Percentiles rank a stretch among this genome's conserved stretches.
Conservation (phyloP, 768 basidiomycete species). For the Trametes meyenii region DNA sequence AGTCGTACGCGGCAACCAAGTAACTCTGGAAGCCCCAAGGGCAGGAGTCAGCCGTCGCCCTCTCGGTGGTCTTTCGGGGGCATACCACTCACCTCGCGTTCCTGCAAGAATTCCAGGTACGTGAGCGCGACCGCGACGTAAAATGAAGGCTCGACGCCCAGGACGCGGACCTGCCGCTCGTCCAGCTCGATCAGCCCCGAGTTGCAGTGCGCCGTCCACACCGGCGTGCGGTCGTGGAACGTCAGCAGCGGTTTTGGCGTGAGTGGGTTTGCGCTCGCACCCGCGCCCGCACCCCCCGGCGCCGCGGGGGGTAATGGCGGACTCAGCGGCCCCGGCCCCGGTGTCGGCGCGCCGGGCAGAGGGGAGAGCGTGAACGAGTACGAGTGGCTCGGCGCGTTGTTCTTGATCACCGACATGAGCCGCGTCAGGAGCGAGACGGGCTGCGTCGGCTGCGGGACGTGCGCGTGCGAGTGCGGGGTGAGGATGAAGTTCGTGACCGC, state of each 20-base stretch:
- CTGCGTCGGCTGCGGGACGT: conserved; percentile 24
- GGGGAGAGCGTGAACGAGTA: conserved; percentile 62
- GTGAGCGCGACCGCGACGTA: conserved; percentile 77
- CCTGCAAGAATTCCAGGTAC: conserved; percentile 76
- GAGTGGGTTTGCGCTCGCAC: conserved; percentile 19
- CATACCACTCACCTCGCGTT: conserved; percentile 63
- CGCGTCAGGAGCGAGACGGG: conserved; percentile 31
- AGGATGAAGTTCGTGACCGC: conserved; percentile 36
- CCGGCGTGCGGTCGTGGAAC: conserved; percentile 74
- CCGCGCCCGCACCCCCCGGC: neutral
- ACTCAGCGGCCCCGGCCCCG: conserved; percentile 17
- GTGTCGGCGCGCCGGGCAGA: conserved; percentile 29
- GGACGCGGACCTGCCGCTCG: conserved; percentile 49
- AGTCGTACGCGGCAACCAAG: conserved; percentile 36
- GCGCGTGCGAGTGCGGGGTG: conserved; percentile 33
- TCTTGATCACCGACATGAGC: conserved; percentile 34
- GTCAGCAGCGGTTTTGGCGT: conserved; percentile 54
- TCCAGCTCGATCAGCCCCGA: conserved; percentile 71
- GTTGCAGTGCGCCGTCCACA: conserved; percentile 57
- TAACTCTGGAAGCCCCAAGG: conserved; percentile 31
- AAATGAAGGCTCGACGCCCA: conserved; percentile 77
- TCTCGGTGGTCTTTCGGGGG: too few relatives aligned
- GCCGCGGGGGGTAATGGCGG: conserved; percentile 25
- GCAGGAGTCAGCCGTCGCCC: neutral
- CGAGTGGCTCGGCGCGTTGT: conserved; percentile 51